phyloP scores from a whole-genome alignment of 371 early-diverging fungal species.

The Nosema granulosis region DNA sequence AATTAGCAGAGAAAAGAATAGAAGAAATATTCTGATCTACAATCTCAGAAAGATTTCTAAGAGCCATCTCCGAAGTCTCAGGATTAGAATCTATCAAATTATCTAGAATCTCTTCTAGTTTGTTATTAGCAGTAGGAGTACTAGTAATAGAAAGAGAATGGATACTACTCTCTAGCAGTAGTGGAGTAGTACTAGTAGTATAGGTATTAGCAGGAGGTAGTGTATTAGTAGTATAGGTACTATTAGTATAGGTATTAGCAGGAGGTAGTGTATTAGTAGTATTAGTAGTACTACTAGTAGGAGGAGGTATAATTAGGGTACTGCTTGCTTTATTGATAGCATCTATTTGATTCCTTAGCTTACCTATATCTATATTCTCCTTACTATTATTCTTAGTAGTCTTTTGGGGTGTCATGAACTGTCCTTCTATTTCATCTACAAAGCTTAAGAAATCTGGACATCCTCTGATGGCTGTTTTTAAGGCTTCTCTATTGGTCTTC shows the following conservation, averaged over 20 bases:
- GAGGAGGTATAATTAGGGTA: too few relatives aligned
- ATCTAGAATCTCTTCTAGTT: conserved; percentile 38
- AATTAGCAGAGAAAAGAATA: conserved; percentile 43
- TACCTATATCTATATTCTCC: not conserved
- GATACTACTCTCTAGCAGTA: too few relatives aligned
- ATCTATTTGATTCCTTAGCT: not conserved
- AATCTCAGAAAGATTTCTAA: conserved; percentile 29
- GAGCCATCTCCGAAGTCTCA: conserved; percentile 25
- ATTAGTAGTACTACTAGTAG: too few relatives aligned
- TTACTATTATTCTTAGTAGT: not conserved
- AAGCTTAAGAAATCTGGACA: conserved; percentile 39
- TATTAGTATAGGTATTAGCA: too few relatives aligned
- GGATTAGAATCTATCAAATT: conserved; percentile 37
- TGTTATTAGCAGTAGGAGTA: conserved; percentile 26
- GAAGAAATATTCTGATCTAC: conserved; percentile 11
- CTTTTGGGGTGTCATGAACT: conserved; percentile 9
- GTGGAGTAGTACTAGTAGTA: too few relatives aligned
- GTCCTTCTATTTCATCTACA: conserved; percentile 30
- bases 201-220: too few relatives aligned
- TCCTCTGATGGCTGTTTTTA: conserved; percentile 29
- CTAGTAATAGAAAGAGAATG: too few relatives aligned
- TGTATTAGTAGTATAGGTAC: too few relatives aligned
- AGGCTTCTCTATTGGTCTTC: not conserved
- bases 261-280: too few relatives aligned
- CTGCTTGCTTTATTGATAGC: not conserved